phyloP scores from a whole-genome alignment of 1,284 basidiomycete genomes.

The Cryptococcus neoformans region DNA sequence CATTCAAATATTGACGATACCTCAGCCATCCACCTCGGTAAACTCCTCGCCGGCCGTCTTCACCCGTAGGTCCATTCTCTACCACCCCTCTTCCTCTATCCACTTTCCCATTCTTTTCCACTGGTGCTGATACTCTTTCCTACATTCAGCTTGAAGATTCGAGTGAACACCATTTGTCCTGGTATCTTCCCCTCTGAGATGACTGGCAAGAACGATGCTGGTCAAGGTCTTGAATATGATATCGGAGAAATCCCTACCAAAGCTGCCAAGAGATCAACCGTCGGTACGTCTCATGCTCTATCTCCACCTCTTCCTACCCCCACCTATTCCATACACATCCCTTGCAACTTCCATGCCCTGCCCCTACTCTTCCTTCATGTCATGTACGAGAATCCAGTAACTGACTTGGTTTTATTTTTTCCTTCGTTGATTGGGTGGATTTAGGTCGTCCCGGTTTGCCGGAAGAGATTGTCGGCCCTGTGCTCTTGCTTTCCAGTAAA shows the following conservation, averaged over 20 bases:
- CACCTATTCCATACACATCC: not conserved
- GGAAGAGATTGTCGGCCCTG: conserved; percentile 47
- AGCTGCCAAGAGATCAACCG: conserved; percentile 32
- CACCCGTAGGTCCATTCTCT: conserved; percentile 22
- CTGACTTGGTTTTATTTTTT: not conserved
- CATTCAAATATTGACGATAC: not conserved
- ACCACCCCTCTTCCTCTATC: not conserved
- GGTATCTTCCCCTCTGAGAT: conserved; percentile 44
- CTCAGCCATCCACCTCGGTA: conserved; percentile 29
- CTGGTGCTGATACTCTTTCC: not conserved
- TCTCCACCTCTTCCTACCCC: not conserved
- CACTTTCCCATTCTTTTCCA: not conserved
- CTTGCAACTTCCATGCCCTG: not conserved
- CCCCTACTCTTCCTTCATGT: not conserved
- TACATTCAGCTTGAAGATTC: conserved; percentile 33
- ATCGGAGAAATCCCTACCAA: conserved; percentile 18
- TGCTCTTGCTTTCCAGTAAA: conserved; percentile 35
- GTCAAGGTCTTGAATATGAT: conserved; percentile 20
- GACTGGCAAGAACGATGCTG: conserved; percentile 23
- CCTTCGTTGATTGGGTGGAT: too few relatives aligned
- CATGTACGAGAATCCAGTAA: not conserved
- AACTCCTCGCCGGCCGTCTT: conserved; percentile 31
- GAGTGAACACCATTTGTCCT: conserved; percentile 38
- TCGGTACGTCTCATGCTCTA: conserved; percentile 19
- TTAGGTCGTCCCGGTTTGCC: conserved; percentile 40